These are phyloP conservation scores for Silene conica DNA, from an alignment of 148 eudicot species.

Conservation along the genomic window DNA sequence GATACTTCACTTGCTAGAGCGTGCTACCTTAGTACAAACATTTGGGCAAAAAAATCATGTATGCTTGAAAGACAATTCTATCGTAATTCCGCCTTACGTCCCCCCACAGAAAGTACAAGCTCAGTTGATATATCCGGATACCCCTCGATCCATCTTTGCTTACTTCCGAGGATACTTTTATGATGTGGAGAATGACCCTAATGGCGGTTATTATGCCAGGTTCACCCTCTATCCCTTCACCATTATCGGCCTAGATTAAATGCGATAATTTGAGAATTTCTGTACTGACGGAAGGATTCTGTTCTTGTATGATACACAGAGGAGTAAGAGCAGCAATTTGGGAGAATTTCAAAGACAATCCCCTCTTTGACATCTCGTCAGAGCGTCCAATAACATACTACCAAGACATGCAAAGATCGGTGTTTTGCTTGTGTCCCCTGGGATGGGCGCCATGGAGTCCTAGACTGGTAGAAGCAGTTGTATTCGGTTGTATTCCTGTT, in stretches of 20 bases:
- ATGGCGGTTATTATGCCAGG: conserved; percentile 99
- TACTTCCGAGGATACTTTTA: conserved; percentile 95
- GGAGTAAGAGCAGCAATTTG: conserved; percentile 95
- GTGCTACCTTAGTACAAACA: conserved; percentile 93
- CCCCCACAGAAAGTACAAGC: conserved; percentile 98
- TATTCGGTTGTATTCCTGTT: conserved; percentile 97
- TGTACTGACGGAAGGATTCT: too few relatives aligned
- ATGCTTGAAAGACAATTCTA: conserved; percentile 89
- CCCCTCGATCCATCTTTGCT: conserved; percentile 95
- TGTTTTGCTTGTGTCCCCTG: conserved; percentile 87
- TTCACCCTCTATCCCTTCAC: conserved; percentile 21
- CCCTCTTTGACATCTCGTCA: conserved; percentile 91
- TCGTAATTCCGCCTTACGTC: conserved; percentile 92
- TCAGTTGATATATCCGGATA: conserved; percentile 78
- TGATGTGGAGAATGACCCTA: conserved; percentile 94
- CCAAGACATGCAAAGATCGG: conserved; percentile 97
- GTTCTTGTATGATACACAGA: conserved; percentile 29
- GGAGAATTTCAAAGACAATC: conserved; percentile 98
- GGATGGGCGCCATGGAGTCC: conserved; percentile 99
- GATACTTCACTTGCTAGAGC: conserved; percentile 75
- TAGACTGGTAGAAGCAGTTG: conserved; percentile 87
- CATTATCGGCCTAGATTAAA: not conserved
- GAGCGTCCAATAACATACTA: conserved; percentile 97
- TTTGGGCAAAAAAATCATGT: conserved; percentile 95
- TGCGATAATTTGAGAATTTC: not conserved